A percentile compares a stretch with the other conserved stretches of the same genome.
phyloP scores from a whole-genome alignment of 176 grass and related monocot species.

The Ampelocalamus luodianensis region DNA sequence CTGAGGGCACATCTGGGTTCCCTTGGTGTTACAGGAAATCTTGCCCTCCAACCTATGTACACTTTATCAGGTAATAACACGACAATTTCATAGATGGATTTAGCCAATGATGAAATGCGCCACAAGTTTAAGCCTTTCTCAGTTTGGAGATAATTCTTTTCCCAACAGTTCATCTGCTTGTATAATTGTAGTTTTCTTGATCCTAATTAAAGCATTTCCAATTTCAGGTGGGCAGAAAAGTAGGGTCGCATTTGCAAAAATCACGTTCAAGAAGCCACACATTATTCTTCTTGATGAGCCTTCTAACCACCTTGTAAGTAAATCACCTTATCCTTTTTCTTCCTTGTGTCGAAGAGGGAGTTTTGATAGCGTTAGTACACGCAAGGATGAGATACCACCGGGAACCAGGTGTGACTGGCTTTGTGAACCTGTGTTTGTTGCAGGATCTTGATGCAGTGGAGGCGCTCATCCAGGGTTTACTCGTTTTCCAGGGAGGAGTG shows the following conservation, averaged over 20 bases:
- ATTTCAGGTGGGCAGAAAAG: conserved; percentile 95
- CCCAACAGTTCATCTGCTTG: background rate
- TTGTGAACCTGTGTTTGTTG: background rate
- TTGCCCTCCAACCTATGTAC: conserved; percentile 96
- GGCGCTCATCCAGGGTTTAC: conserved; percentile 91
- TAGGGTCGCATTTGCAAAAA: conserved; percentile 92
- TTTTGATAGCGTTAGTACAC: background rate
- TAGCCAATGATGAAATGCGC: background rate
- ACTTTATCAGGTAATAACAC: conserved; percentile 78
- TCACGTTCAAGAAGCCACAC: conserved; percentile 98
- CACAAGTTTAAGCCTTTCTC: background rate
- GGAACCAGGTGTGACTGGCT: background rate
- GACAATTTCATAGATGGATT: background rate
- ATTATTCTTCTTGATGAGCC: conserved; percentile 95
- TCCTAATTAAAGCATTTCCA: background rate
- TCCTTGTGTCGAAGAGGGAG: background rate
- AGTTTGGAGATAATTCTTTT: background rate
- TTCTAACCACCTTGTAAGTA: conserved; percentile 95
- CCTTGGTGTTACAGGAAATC: conserved; percentile 81
- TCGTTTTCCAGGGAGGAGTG: conserved; percentile 96
- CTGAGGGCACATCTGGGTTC: conserved; percentile 93
- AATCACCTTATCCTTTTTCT: background rate
- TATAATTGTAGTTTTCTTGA: conserved; percentile 15
- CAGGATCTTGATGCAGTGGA: conserved; percentile 97
- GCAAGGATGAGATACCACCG: background rate